Evolutionary conservation across 129 eudicot species (phyloP).

Genomic region (Saussurea involucrata): DNA sequence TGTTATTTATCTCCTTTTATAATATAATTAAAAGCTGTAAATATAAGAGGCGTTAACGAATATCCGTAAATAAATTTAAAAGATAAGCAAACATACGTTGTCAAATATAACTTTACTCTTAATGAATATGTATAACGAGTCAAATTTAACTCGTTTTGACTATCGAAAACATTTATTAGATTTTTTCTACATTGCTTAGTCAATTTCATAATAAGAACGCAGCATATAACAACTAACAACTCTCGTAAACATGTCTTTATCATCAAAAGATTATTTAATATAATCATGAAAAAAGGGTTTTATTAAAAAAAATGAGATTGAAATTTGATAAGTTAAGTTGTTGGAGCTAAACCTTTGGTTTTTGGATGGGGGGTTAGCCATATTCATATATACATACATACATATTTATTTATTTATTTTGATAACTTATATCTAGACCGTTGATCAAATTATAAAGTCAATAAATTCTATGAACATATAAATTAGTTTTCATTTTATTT

Average conservation of each 20-base stretch:
- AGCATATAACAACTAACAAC: background rate
- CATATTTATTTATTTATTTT: background rate
- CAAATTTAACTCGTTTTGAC: background rate
- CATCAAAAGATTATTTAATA: background rate
- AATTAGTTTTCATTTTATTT: too few relatives aligned
- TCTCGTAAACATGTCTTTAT: background rate
- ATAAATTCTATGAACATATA: too few relatives aligned
- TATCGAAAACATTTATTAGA: background rate
- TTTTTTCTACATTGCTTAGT: background rate
- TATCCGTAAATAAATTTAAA: too few relatives aligned
- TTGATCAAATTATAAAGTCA: too few relatives aligned
- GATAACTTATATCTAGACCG: background rate
- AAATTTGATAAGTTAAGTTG: constrained; percentile 7
- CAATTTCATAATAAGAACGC: background rate
- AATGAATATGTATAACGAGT: background rate
- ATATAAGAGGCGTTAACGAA: too few relatives aligned
- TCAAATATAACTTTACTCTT: background rate
- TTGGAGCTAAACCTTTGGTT: constrained; percentile 17
- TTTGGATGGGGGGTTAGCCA: constrained; percentile 6
- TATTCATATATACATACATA: constrained; percentile 5
- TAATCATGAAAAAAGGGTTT: background rate
- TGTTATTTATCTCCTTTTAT: too few relatives aligned
- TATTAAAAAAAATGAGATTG: background rate
- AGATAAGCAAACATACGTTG: too few relatives aligned
- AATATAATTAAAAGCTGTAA: too few relatives aligned